Conservation (phyloP, 352 stramenopile species). For the Phytophthora syringae region DNA sequence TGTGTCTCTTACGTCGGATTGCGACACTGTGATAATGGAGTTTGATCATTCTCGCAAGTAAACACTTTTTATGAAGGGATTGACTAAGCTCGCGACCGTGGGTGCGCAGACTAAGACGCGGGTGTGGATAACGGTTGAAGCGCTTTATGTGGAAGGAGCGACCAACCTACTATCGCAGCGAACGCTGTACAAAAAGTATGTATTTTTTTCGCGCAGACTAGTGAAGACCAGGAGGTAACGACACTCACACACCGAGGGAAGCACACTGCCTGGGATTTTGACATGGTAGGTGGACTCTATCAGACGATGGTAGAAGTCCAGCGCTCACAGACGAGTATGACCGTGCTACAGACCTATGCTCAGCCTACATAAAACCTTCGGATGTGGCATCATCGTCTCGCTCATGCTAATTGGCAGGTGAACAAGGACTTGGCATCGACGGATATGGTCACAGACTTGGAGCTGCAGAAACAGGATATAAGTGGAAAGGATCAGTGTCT, state of each 20-base stretch:
- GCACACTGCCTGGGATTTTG: slow-evolving; percentile 3
- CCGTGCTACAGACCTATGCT: neutral
- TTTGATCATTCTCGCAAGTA: neutral
- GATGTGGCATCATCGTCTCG: slow-evolving; percentile 4
- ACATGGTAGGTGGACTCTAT: slow-evolving; percentile 6
- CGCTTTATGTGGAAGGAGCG: slow-evolving; percentile 8
- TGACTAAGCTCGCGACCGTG: slow-evolving; percentile 2
- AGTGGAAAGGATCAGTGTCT: neutral
- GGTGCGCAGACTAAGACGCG: neutral
- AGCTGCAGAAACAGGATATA: neutral
- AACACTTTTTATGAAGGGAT: neutral
- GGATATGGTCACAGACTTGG: neutral
- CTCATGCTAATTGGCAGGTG: slow-evolving; percentile 13
- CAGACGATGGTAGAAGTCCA: slow-evolving; percentile 5
- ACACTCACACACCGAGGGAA: no score
- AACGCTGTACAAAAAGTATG: neutral
- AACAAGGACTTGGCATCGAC: no score
- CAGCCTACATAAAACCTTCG: neutral
- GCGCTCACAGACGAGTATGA: neutral
- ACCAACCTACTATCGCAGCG: slow-evolving; percentile 8
- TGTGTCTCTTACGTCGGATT: slow-evolving; percentile 2
- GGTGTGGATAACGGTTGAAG: slow-evolving; percentile 9
- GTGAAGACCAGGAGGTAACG: slow-evolving; percentile 5
- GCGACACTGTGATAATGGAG: slow-evolving; percentile 8
- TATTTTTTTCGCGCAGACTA: neutral